Evolutionary conservation across 1,139 yeast genomes (phyloP).

Genomic region (Lodderomyces orthopsilosis): DNA sequence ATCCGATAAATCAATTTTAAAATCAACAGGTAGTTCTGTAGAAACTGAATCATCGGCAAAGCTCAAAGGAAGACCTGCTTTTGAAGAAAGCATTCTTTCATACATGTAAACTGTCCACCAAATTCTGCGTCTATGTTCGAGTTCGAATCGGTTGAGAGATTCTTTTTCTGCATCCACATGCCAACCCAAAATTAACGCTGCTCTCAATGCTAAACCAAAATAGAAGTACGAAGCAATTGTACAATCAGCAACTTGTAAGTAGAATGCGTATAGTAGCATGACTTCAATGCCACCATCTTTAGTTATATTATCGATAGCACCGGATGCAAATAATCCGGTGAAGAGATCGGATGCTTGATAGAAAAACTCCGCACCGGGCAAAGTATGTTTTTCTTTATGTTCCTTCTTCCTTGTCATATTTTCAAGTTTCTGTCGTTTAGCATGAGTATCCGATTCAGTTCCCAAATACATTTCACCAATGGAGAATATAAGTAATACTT

Average conservation of each 20-base stretch:
- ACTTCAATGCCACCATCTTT: constrained; percentile 85
- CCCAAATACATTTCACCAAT: constrained; percentile 85
- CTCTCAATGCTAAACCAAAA: constrained; percentile 74
- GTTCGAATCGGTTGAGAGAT: constrained; percentile 56
- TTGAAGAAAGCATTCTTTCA: constrained; percentile 81
- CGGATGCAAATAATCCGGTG: constrained; percentile 72
- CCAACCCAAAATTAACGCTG: constrained; percentile 74
- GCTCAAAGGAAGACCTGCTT: constrained; percentile 80
- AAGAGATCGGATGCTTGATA: constrained; percentile 74
- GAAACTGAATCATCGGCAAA: constrained; percentile 77
- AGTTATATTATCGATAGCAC: constrained; percentile 74
- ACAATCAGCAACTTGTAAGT: constrained; percentile 81
- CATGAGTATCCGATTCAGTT: constrained; percentile 51
- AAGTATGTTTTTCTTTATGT: constrained; percentile 29
- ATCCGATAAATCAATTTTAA: constrained; percentile 55
- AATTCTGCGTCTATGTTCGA: constrained; percentile 76
- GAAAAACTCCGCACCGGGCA: constrained; percentile 77
- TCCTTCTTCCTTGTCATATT: constrained; percentile 34
- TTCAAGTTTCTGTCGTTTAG: constrained; percentile 31
- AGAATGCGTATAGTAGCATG: constrained; percentile 71
- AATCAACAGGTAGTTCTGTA: constrained; percentile 72
- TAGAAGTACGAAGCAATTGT: constrained; percentile 80
- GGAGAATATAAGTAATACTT: constrained; percentile 70
- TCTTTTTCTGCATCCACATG: constrained; percentile 81
- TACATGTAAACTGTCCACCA: constrained; percentile 95